Percentiles rank a stretch among this genome's conserved stretches.
These are phyloP conservation scores for Carex kokanica DNA, from an alignment of 176 grass and related monocot genomes.

Conservation along the genomic window DNA sequence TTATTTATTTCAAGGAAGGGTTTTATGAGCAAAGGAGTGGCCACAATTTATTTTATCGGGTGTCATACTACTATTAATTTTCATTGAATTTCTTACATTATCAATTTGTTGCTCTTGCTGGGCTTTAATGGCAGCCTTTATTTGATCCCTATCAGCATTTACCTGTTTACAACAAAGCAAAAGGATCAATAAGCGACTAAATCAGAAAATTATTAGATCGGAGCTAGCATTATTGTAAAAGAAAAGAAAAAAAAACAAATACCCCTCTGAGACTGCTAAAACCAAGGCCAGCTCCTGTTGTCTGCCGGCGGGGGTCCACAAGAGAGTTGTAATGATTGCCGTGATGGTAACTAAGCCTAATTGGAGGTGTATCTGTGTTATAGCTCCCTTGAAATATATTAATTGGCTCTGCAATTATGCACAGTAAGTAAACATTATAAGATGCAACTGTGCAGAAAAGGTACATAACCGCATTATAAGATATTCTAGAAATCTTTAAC, in stretches of 20 bases:
- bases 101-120: conserved; percentile 99
- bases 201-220: not conserved
- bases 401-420: conserved; percentile 70
- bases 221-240: conserved; percentile 4
- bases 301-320: conserved; percentile 73
- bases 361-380: conserved; percentile 79
- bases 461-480: not conserved
- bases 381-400: conserved; percentile 99
- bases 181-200: not conserved
- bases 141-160: conserved; percentile 90
- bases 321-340: conserved; percentile 99
- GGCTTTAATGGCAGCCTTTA: conserved; percentile 95
- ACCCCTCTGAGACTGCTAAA: conserved; percentile 95
- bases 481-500: not conserved
- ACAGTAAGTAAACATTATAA: no score
- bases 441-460: conserved; percentile 48
- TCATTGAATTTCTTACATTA: conserved; percentile 53
- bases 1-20: conserved; percentile 16
- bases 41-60: not conserved
- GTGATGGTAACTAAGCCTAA: conserved; percentile 94
- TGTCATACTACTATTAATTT: conserved; percentile 19
- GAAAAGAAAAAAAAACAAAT: conserved; percentile 23
- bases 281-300: conserved; percentile 86
- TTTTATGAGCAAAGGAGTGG: conserved; percentile 5
- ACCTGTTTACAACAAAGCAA: conserved; percentile 40